Conservation (phyloP, 2,329 filamentous ascomycete species). For the Stachybotrys echinatus region DNA sequence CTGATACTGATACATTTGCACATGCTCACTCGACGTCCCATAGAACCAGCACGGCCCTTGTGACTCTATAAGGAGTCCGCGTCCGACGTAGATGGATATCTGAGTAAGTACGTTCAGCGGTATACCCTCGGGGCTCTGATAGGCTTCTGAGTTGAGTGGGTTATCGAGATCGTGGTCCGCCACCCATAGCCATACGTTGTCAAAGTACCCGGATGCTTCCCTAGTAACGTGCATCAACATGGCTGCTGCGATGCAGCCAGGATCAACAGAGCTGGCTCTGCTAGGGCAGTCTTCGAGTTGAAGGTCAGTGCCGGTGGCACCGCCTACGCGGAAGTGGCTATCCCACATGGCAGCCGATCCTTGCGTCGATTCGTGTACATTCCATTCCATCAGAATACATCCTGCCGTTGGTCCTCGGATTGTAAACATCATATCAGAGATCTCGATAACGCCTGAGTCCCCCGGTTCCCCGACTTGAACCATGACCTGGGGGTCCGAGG, state of each 20-base stretch:
- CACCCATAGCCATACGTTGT: slow-evolving; percentile 61
- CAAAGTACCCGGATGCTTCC: slow-evolving; percentile 40
- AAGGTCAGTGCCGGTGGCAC: slow-evolving; percentile 61
- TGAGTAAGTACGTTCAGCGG: slow-evolving; percentile 9
- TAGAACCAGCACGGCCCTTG: slow-evolving; percentile 25
- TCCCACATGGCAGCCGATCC: slow-evolving; percentile 27
- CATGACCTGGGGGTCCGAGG: slow-evolving; percentile 56
- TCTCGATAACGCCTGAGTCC: slow-evolving; percentile 60
- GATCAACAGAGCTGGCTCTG: slow-evolving; percentile 40
- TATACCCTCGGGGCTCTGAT: slow-evolving; percentile 41
- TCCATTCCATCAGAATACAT: slow-evolving; percentile 53
- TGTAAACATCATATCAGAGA: slow-evolving; percentile 62
- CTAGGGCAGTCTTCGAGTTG: slow-evolving; percentile 55
- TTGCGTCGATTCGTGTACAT: slow-evolving; percentile 58
- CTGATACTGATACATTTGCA: slow-evolving; percentile 43
- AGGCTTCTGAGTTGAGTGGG: slow-evolving; percentile 1
- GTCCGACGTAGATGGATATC: slow-evolving; percentile 25
- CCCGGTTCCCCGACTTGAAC: slow-evolving; percentile 60
- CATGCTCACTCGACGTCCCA: slow-evolving; percentile 44
- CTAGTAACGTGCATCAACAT: slow-evolving; percentile 40
- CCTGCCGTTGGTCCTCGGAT: slow-evolving; percentile 63
- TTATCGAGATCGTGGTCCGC: slow-evolving; percentile 49
- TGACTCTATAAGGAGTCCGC: slow-evolving; percentile 26
- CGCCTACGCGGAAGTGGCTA: slow-evolving; percentile 65
- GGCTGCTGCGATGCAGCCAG: slow-evolving; percentile 56